Evolutionary conservation across 805 yeast species (phyloP), one percentile per base, ranked within the genome.

Genomic region (Saccharomycopsis fibuligera): DNA sequence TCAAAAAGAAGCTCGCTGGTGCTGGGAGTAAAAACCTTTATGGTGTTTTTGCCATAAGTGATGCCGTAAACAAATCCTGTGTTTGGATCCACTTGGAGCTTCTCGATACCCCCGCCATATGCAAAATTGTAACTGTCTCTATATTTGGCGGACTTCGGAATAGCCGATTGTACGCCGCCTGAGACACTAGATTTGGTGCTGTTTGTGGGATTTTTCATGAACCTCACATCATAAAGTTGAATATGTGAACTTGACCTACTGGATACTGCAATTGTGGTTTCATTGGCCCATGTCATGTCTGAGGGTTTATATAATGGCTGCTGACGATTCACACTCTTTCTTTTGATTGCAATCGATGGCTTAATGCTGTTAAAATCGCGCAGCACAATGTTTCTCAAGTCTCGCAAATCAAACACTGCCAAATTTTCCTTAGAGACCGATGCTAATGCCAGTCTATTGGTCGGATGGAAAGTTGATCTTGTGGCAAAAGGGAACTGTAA

Each of bases 291-390:
- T 33, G 24, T 23, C 22, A 42, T 4, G 24, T 42, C 45, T 4
- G 45, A 42, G 9, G 45, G 45, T 19, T 42, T 42, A 25, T 31
- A 33, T 8, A 23, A 31, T 6, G 45, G 45, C 21, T 31, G 45
- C 24, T 17, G 14, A 16, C 19, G 37, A n/a, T 38, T 38, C 8
- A 19, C 22, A 9, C 16, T n/a, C 17, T 42, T 42, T 10, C 45
- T 19, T n/a, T 31, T 30, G 45, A 42, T 33, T 14, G 29, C 45
- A 22, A 21, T 30, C 16, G 33, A 24, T 9, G 45, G 24, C n/a
- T 23, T 23, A 6, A 42, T 16, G 37, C 37, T 33, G 37, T 17
- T 33, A 17, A 42, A 22, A 31, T 22, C 22, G 23, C 35, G n/a
- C n/a, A n/a, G n/a, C n/a, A n/a, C 35, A 12, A 40, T 33, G 33